Evolutionary conservation across 495 filamentous ascomycete species (phyloP).

Genomic region (Emericellopsis terricola): DNA sequence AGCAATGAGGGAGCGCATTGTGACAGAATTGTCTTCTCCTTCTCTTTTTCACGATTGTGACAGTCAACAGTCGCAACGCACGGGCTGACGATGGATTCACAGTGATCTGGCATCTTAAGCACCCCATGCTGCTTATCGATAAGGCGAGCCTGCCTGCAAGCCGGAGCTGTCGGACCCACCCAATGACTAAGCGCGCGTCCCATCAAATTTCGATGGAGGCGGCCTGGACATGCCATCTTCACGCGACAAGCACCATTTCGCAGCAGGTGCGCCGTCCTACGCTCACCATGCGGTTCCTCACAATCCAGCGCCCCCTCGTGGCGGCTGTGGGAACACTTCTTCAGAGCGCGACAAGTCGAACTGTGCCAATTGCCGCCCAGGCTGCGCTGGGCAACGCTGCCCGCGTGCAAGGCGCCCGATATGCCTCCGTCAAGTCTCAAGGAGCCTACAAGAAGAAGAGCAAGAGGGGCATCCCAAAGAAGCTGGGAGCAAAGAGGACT

Average conservation of each 20-base stretch:
- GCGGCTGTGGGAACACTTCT: constrained; percentile 22
- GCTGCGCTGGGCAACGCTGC: constrained; percentile 11
- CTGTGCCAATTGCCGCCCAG: neutral
- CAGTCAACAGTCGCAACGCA: too few species aligned
- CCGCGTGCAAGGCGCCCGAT: constrained; percentile 30
- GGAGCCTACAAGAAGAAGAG: constrained; percentile 66
- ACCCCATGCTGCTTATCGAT: constrained; percentile 3
- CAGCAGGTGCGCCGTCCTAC: too few species aligned
- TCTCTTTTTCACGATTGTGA: too few species aligned
- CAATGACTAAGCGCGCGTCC: constrained; percentile 29
- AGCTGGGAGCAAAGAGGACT: constrained; percentile 84
- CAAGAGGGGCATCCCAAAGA: constrained; percentile 79
- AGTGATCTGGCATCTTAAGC: too few species aligned
- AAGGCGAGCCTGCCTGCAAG: too few species aligned
- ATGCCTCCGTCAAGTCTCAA: constrained; percentile 75
- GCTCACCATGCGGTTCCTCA: constrained; percentile 28
- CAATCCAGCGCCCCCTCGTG: constrained; percentile 32
- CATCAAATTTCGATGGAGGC: too few species aligned
- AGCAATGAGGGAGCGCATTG: constrained; percentile 14
- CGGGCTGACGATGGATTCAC: too few species aligned
- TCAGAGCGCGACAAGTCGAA: neutral
- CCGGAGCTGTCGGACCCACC: too few species aligned
- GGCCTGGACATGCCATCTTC: too few species aligned
- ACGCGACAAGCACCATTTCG: too few species aligned
- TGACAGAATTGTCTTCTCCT: constrained; percentile 2